Percentiles rank a stretch among this genome's conserved stretches.
phyloP scores from a whole-genome alignment of 1,139 yeast genomes.

The Blastobotrys proliferans region DNA sequence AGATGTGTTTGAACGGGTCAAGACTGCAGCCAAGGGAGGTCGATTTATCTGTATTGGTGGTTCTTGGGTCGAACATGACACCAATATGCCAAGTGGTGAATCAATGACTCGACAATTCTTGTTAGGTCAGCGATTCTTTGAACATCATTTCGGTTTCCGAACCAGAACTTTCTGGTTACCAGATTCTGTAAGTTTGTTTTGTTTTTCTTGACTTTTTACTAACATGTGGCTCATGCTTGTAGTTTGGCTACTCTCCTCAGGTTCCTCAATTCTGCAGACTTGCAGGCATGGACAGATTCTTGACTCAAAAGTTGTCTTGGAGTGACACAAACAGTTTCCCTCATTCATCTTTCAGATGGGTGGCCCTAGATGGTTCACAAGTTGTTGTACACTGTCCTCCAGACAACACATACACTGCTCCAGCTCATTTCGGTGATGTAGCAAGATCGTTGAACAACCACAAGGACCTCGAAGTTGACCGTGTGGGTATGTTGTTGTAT shows the following conservation, averaged over 20 bases:
- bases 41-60: conserved; percentile 92
- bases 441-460: conserved; percentile 74
- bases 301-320: conserved; percentile 95
- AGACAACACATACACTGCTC: conserved; percentile 89
- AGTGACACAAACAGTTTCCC: conserved; percentile 91
- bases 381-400: conserved; percentile 98
- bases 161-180: conserved; percentile 89
- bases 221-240: not conserved
- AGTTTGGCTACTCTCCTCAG: conserved; percentile 90
- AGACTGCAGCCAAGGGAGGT: conserved; percentile 60
- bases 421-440: conserved; percentile 90
- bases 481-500: conserved; percentile 66
- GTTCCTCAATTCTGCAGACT: conserved; percentile 86
- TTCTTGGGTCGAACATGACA: conserved; percentile 96
- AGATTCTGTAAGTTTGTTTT: conserved; percentile 48
- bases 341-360: conserved; percentile 89
- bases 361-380: conserved; percentile 88
- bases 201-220: conserved; percentile 1
- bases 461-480: conserved; percentile 75
- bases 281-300: conserved; percentile 76
- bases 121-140: conserved; percentile 82
- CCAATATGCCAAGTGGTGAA: conserved; percentile 91
- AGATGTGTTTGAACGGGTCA: conserved; percentile 58
- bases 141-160: conserved; percentile 70
- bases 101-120: conserved; percentile 83